These are phyloP conservation scores for Saccharomycopsis selenospora DNA, from an alignment of 805 yeast genomes.

Conservation along the genomic window DNA sequence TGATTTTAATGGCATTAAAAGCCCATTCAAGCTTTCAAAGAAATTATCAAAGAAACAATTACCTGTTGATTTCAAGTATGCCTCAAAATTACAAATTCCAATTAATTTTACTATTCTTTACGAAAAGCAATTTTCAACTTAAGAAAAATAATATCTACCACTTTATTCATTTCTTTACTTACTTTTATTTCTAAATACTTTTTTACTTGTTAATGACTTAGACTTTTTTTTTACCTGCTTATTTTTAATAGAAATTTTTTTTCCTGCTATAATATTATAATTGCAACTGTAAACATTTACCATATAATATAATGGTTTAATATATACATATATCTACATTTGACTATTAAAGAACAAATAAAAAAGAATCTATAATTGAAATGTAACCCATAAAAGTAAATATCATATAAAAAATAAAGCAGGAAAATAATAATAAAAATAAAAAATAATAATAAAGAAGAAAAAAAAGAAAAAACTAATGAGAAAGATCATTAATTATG, in stretches of 20 bases:
- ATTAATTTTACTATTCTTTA: constrained; percentile 12
- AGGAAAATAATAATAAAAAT: not conserved
- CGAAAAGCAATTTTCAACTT: constrained; percentile 8
- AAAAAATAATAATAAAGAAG: not conserved
- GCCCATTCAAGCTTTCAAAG: not conserved
- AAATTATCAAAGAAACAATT: not conserved
- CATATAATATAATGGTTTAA: no score
- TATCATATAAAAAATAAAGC: not conserved
- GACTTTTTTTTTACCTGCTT: no score
- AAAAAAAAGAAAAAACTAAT: not conserved
- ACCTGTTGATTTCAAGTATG: not conserved
- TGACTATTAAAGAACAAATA: no score
- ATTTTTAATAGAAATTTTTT: no score
- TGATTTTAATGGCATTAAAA: not conserved
- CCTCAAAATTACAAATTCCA: constrained; percentile 13
- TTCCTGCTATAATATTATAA: no score
- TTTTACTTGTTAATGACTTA: no score
- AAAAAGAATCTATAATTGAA: not conserved
- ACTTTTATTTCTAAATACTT: no score
- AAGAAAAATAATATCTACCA: not conserved
- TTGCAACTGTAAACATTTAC: no score
- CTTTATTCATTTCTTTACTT: no score
- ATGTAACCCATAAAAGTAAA: not conserved
- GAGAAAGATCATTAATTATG: not conserved
- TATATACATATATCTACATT: no score